These are phyloP conservation scores for Stenocarpella maydis DNA, from an alignment of 2,329 filamentous ascomycete genomes.

Conservation along the genomic window DNA sequence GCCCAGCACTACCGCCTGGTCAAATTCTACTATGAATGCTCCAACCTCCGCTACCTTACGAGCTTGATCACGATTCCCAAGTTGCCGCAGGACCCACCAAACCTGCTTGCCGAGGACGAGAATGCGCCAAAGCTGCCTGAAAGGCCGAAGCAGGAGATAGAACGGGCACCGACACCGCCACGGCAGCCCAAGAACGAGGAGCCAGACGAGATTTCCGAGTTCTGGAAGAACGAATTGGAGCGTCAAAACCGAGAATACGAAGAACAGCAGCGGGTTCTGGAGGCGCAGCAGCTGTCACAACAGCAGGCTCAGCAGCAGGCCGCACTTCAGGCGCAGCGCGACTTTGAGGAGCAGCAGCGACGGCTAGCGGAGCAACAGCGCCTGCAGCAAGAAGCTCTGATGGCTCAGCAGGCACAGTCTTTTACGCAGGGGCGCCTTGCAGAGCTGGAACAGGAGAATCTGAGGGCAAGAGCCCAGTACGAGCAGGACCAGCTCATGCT, in stretches of 20 bases:
- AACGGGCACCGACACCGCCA: conserved; percentile 73
- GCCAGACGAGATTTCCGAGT: conserved; percentile 94
- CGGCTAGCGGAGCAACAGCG: conserved; percentile 87
- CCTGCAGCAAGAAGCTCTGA: conserved; percentile 86
- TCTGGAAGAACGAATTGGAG: conserved; percentile 94
- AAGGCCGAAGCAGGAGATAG: conserved; percentile 79
- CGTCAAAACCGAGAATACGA: conserved; percentile 95
- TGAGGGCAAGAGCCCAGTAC: conserved; percentile 93
- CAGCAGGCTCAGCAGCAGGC: conserved; percentile 83
- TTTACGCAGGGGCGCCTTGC: conserved; percentile 96
- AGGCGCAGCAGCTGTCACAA: conserved; percentile 85
- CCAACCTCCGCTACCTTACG: conserved; percentile 94
- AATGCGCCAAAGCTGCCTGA: conserved; percentile 83
- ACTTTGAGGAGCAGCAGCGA: conserved; percentile 97
- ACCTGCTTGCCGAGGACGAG: conserved; percentile 85
- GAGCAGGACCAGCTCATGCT: conserved; percentile 97
- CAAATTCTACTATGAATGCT: conserved; percentile 99
- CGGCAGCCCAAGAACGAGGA: conserved; percentile 75
- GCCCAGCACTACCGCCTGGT: conserved; percentile 96
- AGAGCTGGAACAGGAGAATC: conserved; percentile 92
- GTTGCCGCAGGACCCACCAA: conserved; percentile 92
- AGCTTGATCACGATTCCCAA: conserved; percentile 97
- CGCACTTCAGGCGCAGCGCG: conserved; percentile 83
- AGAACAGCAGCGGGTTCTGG: conserved; percentile 87
- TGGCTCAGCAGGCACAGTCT: conserved; percentile 88